Percentiles rank a stretch among this genome's conserved stretches.
Conservation (phyloP, 1,284 basidiomycete species). For the Leccinum angustisporum region DNA sequence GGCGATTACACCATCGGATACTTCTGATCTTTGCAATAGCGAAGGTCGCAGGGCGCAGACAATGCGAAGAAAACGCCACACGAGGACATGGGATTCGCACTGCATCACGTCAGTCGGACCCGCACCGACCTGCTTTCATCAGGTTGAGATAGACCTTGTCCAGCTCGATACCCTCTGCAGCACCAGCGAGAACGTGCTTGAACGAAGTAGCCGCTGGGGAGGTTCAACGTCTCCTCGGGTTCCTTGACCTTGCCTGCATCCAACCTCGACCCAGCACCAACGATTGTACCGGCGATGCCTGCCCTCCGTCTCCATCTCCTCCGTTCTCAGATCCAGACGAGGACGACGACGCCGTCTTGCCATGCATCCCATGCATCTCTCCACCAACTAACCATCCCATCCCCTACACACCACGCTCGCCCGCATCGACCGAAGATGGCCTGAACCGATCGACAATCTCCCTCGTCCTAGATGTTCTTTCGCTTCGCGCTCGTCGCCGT, state of each 20-base stretch:
- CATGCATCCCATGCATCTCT: constrained; percentile 6
- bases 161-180: constrained; percentile 87
- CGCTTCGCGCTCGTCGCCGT: constrained; percentile 19
- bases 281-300: too few species aligned
- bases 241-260: constrained; percentile 67
- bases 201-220: constrained; percentile 98
- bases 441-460: constrained; percentile 27
- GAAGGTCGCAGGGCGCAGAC: constrained; percentile 86
- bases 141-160: constrained; percentile 61
- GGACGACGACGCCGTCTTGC: too few species aligned
- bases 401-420: too few species aligned
- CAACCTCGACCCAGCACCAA: too few species aligned
- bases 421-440: too few species aligned
- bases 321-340: too few species aligned
- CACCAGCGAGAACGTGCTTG: constrained; percentile 99
- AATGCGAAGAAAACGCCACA: constrained; percentile 99
- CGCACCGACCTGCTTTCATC: constrained; percentile 1
- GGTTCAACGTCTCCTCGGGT: constrained; percentile 79
- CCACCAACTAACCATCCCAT: neutral
- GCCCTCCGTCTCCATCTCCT: too few species aligned
- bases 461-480: constrained; percentile 29
- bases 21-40: constrained; percentile 97
- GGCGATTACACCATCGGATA: constrained; percentile 97
- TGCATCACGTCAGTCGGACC: constrained; percentile 30
- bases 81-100: constrained; percentile 98